Evolutionary conservation across 345 rosid species (phyloP).

Genomic region (Aegle marmelos): DNA sequence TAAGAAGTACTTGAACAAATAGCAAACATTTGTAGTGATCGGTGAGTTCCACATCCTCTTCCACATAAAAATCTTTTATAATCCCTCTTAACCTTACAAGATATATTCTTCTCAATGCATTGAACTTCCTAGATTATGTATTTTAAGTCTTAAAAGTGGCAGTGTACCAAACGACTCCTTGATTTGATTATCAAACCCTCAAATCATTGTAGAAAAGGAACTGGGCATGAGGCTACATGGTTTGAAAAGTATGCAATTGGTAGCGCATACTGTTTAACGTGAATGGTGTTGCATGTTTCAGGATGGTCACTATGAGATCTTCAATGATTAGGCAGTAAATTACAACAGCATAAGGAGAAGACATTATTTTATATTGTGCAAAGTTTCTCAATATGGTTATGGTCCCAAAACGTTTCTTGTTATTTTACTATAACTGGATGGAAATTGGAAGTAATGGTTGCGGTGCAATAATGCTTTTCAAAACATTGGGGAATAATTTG

Average conservation of each 20-base stretch:
- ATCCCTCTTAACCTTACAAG: background rate
- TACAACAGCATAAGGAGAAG: no score
- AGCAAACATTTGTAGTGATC: background rate
- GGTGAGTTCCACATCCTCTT: slow-evolving; percentile 7
- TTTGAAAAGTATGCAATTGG: background rate
- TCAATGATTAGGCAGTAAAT: no score
- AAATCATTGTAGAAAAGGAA: slow-evolving; percentile 1
- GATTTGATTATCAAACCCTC: slow-evolving; percentile 1
- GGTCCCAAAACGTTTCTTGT: no score
- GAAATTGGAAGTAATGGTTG: no score
- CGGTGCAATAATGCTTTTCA: background rate
- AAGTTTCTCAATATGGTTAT: no score
- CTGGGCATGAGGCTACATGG: background rate
- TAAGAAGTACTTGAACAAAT: background rate
- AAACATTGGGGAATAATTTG: background rate
- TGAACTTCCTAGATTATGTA: background rate
- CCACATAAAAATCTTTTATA: background rate
- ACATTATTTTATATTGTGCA: no score
- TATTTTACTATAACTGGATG: no score
- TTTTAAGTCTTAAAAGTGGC: background rate
- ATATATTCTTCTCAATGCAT: background rate
- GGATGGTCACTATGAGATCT: background rate
- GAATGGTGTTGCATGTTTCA: background rate
- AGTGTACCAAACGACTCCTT: background rate
- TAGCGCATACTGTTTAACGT: background rate